Evolutionary conservation across 768 basidiomycete species (phyloP).

Genomic region (Dioszegia crocea): DNA sequence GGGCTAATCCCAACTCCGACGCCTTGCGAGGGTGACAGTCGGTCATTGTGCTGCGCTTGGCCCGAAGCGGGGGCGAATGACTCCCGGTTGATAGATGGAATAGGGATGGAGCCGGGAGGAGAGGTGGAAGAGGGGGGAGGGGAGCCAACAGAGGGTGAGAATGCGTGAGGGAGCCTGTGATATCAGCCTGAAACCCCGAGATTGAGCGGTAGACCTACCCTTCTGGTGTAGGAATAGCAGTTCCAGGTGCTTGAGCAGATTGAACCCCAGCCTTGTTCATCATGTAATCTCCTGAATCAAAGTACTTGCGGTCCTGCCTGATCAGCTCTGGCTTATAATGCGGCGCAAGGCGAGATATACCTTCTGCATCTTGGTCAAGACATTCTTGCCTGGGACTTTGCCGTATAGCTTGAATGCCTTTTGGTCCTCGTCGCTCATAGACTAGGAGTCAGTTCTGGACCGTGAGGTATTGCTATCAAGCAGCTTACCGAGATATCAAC

Average conservation of each 20-base stretch:
- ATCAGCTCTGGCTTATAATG: not conserved
- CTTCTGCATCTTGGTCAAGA: constrained; percentile 92
- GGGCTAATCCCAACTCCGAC: constrained; percentile 43
- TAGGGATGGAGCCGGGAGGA: constrained; percentile 1
- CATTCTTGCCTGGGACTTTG: constrained; percentile 90
- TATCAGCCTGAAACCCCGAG: not conserved
- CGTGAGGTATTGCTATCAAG: not conserved
- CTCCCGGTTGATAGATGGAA: constrained; percentile 1
- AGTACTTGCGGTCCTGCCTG: constrained; percentile 90
- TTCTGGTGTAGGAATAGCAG: constrained; percentile 96
- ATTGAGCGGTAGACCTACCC: constrained; percentile 59
- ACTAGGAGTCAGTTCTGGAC: constrained; percentile 13
- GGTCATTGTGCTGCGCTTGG: not conserved
- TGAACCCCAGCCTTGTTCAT: constrained; percentile 87
- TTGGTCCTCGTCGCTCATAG: constrained; percentile 87
- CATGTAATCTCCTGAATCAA: constrained; percentile 98
- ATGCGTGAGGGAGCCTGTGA: constrained; percentile 78
- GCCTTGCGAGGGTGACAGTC: constrained; percentile 6
- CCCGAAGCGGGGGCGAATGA: too few relatives aligned
- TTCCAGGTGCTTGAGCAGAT: constrained; percentile 85
- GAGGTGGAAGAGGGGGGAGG: constrained; percentile 1
- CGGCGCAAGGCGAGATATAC: constrained; percentile 50
- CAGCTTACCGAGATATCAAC: constrained; percentile 83
- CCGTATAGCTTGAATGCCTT: constrained; percentile 92
- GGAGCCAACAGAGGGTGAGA: constrained; percentile 59